Evolutionary conservation across 2,329 filamentous ascomycete species (phyloP).

Genomic region (Aureobasidium leucospermi): DNA sequence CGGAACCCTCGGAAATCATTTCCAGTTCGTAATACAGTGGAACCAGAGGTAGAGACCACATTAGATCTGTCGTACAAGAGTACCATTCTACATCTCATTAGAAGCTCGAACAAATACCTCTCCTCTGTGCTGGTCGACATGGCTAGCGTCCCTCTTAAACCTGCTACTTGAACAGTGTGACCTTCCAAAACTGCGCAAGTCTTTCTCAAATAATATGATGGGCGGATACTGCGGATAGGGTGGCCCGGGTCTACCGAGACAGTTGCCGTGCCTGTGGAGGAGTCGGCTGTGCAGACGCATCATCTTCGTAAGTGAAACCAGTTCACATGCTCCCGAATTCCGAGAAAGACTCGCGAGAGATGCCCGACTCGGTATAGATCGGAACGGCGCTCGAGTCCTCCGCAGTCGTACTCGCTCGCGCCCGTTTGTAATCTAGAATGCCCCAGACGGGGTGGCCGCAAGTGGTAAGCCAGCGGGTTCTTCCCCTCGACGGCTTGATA

Average conservation of each 20-base stretch:
- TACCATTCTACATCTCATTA: no score
- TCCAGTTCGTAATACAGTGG: no score
- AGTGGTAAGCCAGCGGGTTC: not conserved
- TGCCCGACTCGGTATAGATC: conserved; percentile 8
- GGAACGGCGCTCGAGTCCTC: not conserved
- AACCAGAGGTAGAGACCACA: no score
- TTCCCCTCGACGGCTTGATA: not conserved
- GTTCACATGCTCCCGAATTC: conserved; percentile 8
- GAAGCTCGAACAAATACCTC: no score
- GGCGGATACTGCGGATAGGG: not conserved
- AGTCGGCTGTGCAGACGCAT: conserved; percentile 6
- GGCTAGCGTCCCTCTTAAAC: not conserved
- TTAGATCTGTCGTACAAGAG: no score
- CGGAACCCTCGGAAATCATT: no score
- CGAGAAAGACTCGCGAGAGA: not conserved
- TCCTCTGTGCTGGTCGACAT: no score
- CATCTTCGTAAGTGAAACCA: not conserved
- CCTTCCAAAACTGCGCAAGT: not conserved
- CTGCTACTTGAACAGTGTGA: not conserved
- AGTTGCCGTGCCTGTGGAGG: not conserved
- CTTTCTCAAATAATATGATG: not conserved
- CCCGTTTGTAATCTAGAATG: conserved; percentile 9
- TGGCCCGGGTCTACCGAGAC: not conserved
- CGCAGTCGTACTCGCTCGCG: not conserved
- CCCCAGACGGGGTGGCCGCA: not conserved